These are phyloP conservation scores for Diaporthe australafricana DNA, from an alignment of 2,329 filamentous ascomycete genomes.

Conservation along the genomic window DNA sequence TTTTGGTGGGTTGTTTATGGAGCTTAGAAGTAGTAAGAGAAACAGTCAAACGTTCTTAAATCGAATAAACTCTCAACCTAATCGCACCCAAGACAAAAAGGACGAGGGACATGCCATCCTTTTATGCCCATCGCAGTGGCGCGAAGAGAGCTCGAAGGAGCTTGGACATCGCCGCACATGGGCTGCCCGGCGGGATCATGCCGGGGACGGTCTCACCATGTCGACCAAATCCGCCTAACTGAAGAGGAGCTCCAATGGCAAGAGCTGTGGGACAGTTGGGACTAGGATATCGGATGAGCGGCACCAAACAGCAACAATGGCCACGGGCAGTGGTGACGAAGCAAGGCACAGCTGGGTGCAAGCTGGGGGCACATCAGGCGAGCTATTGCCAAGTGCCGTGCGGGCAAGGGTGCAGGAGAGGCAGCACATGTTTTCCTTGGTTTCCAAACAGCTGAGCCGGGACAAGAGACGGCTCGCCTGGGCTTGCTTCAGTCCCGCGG, in stretches of 20 bases:
- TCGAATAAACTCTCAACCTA: conserved; percentile 13
- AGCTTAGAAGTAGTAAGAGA: background rate
- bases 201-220: conserved; percentile 22
- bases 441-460: conserved; percentile 21
- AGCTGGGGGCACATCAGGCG: background rate
- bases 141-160: background rate
- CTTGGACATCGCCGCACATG: conserved; percentile 18
- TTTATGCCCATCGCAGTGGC: conserved; percentile 11
- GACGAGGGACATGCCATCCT: conserved; percentile 16
- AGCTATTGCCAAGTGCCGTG: conserved; percentile 24
- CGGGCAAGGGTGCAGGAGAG: conserved; percentile 12
- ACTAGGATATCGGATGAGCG: conserved; percentile 25
- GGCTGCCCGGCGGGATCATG: conserved; percentile 7
- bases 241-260: conserved; percentile 1
- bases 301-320: conserved; percentile 15
- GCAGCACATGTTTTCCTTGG: background rate
- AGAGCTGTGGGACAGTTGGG: background rate
- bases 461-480: conserved; percentile 18
- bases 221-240: background rate
- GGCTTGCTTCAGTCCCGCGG: conserved; percentile 1
- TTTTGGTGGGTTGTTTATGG: background rate
- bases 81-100: background rate
- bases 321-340: conserved; percentile 15
- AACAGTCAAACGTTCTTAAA: conserved; percentile 9
- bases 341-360: background rate